These are phyloP conservation scores for Trichophyton equinum DNA, from an alignment of 2,329 filamentous ascomycete species.

Conservation along the genomic window DNA sequence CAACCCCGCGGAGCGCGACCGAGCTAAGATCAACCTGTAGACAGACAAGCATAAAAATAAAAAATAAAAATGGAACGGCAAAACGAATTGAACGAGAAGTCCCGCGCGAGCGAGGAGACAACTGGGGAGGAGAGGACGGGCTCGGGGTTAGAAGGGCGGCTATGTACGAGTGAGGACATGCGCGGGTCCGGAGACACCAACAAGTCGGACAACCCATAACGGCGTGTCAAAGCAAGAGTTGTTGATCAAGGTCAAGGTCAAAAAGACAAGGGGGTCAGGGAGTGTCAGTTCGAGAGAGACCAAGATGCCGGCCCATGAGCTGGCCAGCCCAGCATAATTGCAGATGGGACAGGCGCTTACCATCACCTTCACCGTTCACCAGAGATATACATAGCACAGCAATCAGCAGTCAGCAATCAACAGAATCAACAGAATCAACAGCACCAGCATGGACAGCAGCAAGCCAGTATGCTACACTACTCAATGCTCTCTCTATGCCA, in stretches of 20 bases:
- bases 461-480: too few species aligned
- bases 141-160: not conserved
- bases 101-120: not conserved
- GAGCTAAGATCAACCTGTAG: conserved; percentile 26
- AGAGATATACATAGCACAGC: too few species aligned
- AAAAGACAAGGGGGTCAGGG: too few species aligned
- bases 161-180: not conserved
- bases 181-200: not conserved
- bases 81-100: not conserved
- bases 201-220: not conserved
- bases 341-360: too few species aligned
- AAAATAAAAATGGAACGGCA: not conserved
- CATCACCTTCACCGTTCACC: too few species aligned
- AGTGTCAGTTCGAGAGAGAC: too few species aligned
- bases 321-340: too few species aligned
- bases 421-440: too few species aligned
- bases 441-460: too few species aligned
- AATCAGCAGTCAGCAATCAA: too few species aligned
- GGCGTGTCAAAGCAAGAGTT: not conserved
- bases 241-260: too few species aligned
- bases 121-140: not conserved
- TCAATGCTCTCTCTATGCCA: not conserved
- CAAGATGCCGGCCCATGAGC: too few species aligned
- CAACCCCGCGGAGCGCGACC: conserved; percentile 38
- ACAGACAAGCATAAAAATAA: not conserved